Evolutionary conservation across 441 rosid genomes (phyloP).

Genomic region (Kokia cookei): DNA sequence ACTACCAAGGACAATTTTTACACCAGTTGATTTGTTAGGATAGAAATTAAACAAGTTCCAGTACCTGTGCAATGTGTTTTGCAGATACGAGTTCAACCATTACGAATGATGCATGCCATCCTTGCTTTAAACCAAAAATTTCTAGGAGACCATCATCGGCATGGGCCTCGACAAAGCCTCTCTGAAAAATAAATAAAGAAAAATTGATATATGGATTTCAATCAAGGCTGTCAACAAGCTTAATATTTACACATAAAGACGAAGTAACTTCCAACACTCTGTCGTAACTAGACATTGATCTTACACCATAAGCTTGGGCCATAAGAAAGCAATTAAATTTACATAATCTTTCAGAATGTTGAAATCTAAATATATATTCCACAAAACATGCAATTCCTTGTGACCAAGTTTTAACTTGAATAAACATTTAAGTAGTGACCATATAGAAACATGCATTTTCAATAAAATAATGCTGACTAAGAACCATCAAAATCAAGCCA

Average conservation of each 20-base stretch:
- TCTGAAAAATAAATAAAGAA: conserved; percentile 34
- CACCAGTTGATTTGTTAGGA: no score
- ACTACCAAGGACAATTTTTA: background rate
- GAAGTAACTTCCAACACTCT: background rate
- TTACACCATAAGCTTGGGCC: background rate
- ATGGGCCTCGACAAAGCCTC: conserved; percentile 90
- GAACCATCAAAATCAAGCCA: background rate
- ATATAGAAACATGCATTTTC: background rate
- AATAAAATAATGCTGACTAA: background rate
- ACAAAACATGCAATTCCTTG: no score
- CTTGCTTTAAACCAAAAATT: conserved; percentile 94
- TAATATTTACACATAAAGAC: background rate
- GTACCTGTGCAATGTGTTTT: conserved; percentile 96
- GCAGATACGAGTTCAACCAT: conserved; percentile 99
- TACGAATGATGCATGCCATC: conserved; percentile 98
- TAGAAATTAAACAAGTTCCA: background rate
- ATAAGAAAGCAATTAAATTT: background rate
- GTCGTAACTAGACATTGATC: background rate
- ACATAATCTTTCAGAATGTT: background rate
- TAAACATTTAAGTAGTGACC: background rate
- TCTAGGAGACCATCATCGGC: conserved; percentile 92
- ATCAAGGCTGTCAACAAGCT: background rate
- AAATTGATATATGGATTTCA: background rate
- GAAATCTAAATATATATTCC: background rate
- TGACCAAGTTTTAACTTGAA: no score